Evolutionary conservation across 2,329 filamentous ascomycete genomes (phyloP).

Genomic region (Sclerotinia glacialis): DNA sequence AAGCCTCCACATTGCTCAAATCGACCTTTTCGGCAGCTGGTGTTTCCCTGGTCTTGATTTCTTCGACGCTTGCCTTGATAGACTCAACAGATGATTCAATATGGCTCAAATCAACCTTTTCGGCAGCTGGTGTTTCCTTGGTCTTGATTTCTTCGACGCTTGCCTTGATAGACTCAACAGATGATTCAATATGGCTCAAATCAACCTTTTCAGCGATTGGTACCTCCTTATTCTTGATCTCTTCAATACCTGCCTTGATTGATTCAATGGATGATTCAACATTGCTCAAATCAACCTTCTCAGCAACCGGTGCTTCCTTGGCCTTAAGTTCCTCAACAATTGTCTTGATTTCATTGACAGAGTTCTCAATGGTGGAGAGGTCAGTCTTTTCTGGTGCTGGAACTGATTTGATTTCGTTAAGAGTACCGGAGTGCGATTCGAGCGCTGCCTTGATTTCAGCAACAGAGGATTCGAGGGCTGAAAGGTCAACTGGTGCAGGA

Average conservation of each 20-base stretch:
- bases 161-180: slow-evolving; percentile 23
- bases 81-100: slow-evolving; percentile 18
- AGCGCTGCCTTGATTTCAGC: slow-evolving; percentile 18
- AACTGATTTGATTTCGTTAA: slow-evolving; percentile 25
- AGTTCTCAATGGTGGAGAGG: slow-evolving; percentile 24
- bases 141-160: slow-evolving; percentile 29
- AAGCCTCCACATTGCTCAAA: neutral
- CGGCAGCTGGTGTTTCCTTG: slow-evolving; percentile 19
- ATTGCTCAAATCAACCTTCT: slow-evolving; percentile 26
- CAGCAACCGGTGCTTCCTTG: slow-evolving; percentile 22
- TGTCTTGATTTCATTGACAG: slow-evolving; percentile 20
- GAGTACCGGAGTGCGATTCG: slow-evolving; percentile 23
- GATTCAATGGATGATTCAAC: slow-evolving; percentile 23
- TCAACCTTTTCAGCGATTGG: slow-evolving; percentile 28
- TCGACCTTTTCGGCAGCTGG: slow-evolving; percentile 18
- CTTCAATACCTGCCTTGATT: slow-evolving; percentile 23
- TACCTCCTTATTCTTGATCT: slow-evolving; percentile 29
- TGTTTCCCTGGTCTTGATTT: slow-evolving; percentile 27
- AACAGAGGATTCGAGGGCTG: slow-evolving; percentile 23
- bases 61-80: slow-evolving; percentile 20
- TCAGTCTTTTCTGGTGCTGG: slow-evolving; percentile 26
- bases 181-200: slow-evolving; percentile 26
- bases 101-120: slow-evolving; percentile 24
- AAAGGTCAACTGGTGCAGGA: slow-evolving; percentile 24
- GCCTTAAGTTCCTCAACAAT: slow-evolving; percentile 28